A percentile compares a stretch with the other conserved stretches of the same genome.
phyloP scores from a whole-genome alignment of 1,139 yeast species.

The Debaryomyces fabryi region DNA sequence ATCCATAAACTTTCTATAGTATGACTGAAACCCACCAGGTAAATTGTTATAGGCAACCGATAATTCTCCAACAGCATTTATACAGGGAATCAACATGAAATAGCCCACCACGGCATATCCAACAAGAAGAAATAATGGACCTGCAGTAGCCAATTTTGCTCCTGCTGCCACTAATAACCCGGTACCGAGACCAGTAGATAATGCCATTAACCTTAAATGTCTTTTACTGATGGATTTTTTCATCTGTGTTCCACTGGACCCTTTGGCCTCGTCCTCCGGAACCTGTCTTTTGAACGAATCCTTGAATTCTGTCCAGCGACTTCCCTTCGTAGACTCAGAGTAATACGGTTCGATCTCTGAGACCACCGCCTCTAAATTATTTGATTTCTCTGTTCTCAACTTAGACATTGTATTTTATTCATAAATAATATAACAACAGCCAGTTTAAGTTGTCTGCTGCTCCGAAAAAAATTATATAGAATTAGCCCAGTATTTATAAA shows the following conservation, averaged over 20 bases:
- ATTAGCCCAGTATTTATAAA: neutral
- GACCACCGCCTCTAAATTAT: neutral
- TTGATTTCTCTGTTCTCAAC: neutral
- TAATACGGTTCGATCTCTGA: conserved; percentile 1
- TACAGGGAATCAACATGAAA: conserved; percentile 39
- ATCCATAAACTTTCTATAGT: conserved; percentile 36
- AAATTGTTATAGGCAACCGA: conserved; percentile 35
- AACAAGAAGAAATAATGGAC: conserved; percentile 37
- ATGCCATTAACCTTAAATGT: conserved; percentile 37
- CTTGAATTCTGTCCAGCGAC: conserved; percentile 28
- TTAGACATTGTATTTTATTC: neutral
- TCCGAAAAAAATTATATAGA: neutral
- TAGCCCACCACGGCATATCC: conserved; percentile 38
- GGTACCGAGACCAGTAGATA: conserved; percentile 41
- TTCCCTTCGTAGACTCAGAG: neutral
- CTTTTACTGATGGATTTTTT: conserved; percentile 14
- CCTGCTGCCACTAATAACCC: conserved; percentile 43
- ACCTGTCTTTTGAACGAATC: conserved; percentile 39
- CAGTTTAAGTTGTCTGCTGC: neutral
- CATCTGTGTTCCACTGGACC: conserved; percentile 3
- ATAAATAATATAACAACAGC: neutral
- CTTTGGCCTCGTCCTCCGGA: conserved; percentile 15
- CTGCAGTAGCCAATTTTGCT: conserved; percentile 34
- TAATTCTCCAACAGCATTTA: conserved; percentile 39
- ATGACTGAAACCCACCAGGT: conserved; percentile 41